These are phyloP conservation scores for Colletotrichum noveboracense DNA, from an alignment of 2,329 filamentous ascomycete genomes.

Conservation along the genomic window DNA sequence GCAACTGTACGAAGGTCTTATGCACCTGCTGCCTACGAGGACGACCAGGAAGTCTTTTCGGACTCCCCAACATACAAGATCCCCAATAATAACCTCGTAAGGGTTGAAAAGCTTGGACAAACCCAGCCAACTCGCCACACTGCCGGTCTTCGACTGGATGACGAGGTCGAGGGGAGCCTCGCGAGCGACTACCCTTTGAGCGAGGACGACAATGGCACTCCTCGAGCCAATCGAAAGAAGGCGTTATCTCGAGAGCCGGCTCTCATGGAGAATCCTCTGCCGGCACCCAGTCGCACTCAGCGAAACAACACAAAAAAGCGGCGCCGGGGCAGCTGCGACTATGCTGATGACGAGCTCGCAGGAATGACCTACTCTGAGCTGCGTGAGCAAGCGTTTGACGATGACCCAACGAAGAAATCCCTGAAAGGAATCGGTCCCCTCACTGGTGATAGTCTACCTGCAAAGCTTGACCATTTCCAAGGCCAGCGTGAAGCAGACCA, in stretches of 20 bases:
- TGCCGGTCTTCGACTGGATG: neutral
- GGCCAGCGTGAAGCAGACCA: constrained; percentile 51
- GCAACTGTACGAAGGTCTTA: constrained; percentile 31
- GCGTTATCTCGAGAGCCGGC: constrained; percentile 23
- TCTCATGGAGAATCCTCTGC: constrained; percentile 25
- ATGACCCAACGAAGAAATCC: constrained; percentile 57
- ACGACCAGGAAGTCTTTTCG: constrained; percentile 30
- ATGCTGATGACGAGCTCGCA: constrained; percentile 61
- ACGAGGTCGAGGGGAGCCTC: constrained; percentile 12
- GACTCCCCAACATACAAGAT: constrained; percentile 26
- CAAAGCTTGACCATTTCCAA: constrained; percentile 56
- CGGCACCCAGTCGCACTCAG: constrained; percentile 15
- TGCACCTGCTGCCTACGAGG: constrained; percentile 26
- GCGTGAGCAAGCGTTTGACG: constrained; percentile 59
- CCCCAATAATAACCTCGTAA: constrained; percentile 14
- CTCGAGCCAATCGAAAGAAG: constrained; percentile 24
- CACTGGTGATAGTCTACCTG: constrained; percentile 46
- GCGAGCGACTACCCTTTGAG: constrained; percentile 6
- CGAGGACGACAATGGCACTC: constrained; percentile 20
- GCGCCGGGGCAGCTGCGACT: constrained; percentile 53
- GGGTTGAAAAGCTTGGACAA: neutral
- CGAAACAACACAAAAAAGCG: constrained; percentile 40
- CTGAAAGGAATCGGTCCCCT: constrained; percentile 37
- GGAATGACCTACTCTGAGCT: constrained; percentile 59
- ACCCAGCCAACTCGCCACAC: neutral